These are phyloP conservation scores for Rhizopogon vesiculosus DNA, from an alignment of 768 basidiomycete species.

Conservation along the genomic window DNA sequence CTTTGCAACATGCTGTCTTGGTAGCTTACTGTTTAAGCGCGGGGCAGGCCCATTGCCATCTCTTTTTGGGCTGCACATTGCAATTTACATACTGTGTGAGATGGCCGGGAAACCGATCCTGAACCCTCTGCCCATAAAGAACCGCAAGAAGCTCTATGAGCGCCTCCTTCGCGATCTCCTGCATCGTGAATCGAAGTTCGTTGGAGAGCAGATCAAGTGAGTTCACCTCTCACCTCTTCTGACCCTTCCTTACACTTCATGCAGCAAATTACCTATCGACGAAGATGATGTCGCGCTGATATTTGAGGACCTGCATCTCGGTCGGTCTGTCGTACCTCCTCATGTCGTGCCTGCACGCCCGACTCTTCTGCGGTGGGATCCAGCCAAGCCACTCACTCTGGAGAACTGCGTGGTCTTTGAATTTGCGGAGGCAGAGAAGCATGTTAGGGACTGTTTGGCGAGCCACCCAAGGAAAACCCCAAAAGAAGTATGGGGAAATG, in stretches of 20 bases:
- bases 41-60: conserved; percentile 63
- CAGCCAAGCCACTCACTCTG: conserved; percentile 50
- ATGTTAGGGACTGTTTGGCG: conserved; percentile 43
- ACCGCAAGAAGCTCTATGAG: conserved; percentile 80
- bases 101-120: conserved; percentile 79
- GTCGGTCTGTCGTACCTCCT: conserved; percentile 76
- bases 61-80: conserved; percentile 87
- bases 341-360: conserved; percentile 70
- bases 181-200: conserved; percentile 66
- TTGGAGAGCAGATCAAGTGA: conserved; percentile 55
- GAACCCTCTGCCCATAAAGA: conserved; percentile 84
- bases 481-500: conserved; percentile 66
- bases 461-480: conserved; percentile 25
- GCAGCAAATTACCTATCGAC: conserved; percentile 71
- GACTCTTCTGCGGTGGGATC: conserved; percentile 79
- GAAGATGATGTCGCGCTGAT: conserved; percentile 81
- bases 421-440: conserved; percentile 64
- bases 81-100: conserved; percentile 84
- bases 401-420: conserved; percentile 89
- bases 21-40: neutral
- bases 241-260: neutral
- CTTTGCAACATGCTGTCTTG: neutral
- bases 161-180: conserved; percentile 74
- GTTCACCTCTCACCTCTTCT: conserved; percentile 17
- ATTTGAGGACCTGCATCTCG: conserved; percentile 84